Conservation (phyloP, 179 eudicot species). For the Actinidia arguta region DNA sequence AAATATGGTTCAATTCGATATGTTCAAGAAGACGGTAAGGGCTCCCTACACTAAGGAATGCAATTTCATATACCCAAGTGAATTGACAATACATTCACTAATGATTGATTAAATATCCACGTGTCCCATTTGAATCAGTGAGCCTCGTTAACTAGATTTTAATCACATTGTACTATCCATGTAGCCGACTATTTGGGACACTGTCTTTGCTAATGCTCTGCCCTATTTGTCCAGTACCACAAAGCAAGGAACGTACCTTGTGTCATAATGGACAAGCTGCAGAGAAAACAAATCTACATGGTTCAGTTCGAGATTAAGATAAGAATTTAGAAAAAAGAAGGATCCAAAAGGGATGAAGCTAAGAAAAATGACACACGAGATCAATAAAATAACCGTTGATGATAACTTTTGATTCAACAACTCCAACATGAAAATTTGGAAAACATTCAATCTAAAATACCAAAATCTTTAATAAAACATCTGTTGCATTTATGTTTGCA, state of each 20-base stretch:
- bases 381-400: background rate
- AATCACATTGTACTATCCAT: no score
- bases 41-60: no score
- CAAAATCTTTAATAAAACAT: background rate
- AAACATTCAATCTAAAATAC: background rate
- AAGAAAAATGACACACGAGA: background rate
- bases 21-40: no score
- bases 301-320: background rate
- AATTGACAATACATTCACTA: no score
- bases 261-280: slow-evolving; percentile 96
- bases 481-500: background rate
- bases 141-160: no score
- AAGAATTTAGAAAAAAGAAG: background rate
- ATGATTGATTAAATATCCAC: no score
- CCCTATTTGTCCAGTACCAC: slow-evolving; percentile 88
- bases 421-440: background rate
- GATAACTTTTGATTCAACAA: background rate
- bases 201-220: slow-evolving; percentile 88
- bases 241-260: slow-evolving; percentile 94
- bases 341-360: background rate
- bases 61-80: no score
- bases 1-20: no score
- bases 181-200: slow-evolving; percentile 78
- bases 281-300: slow-evolving; percentile 15
- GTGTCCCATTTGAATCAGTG: no score